Base-by-base conservation (phyloP, 345 rosid genomes). In the Euclidium syriacum region DNA sequence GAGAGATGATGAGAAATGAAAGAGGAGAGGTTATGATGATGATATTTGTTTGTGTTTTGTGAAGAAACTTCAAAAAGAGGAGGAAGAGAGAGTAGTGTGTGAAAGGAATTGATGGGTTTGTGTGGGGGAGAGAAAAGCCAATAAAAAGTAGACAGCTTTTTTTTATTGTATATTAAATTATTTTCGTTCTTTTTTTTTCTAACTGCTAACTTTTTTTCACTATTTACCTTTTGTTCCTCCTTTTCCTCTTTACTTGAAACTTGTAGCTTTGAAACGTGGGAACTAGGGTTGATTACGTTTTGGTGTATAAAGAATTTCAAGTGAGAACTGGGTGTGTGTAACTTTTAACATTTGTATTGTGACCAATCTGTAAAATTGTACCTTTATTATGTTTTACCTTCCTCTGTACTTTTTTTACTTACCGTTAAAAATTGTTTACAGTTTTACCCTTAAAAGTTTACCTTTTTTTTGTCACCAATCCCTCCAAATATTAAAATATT, bases 21-120 rank as follows among this genome's bases (percentile, higher is more conserved):
- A 32, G 63, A 27, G 16, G 19, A 59, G 43, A 49, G 20, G 67
- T 43, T 68, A 68, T 67, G 50, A 58, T 59, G 34, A 29, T 6
- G n/a, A 30, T 22, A 3, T 62, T 36, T 36, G 11, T 9, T 26
- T 48, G 29, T 26, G 20, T 52, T n/a, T 23, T 60, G 49, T 27
- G 59, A 11, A 61, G 62, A 69, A 41, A 60, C 67, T 43, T 48
- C 50, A 68, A 44, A 52, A 25, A 10, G 39, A 32, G 39, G 43
- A 54, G 27, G 46, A 18, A n/a, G n/a, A n/a, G n/a, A n/a, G n/a
- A n/a, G n/a, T n/a, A n/a, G 56, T 52, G 75, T 71, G 75, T 71
- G 75, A 71, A 71, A 36, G 65, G 70, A 71, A 71, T 71, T 58
- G 75, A 64, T 68, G 62, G 66, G 41, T 44, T 12, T 55, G 27